Evolutionary conservation across 495 filamentous ascomycete species (phyloP).

Genomic region (Xylaria longipes): DNA sequence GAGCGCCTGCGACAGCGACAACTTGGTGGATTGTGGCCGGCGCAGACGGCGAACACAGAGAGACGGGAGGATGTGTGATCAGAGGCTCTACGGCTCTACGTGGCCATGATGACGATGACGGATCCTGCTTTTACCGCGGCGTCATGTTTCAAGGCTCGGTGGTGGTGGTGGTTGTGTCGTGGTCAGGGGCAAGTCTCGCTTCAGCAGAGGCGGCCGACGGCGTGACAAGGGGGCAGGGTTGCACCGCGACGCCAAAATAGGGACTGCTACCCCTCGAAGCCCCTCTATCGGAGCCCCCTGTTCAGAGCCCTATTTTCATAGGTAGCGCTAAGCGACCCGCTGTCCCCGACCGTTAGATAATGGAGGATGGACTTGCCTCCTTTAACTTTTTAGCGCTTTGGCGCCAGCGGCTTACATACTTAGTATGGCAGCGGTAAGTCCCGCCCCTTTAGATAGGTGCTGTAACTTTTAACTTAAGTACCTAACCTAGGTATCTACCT

Average conservation of each 20-base stretch:
- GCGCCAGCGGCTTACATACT: not conserved
- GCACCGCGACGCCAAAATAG: not conserved
- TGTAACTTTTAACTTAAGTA: not conserved
- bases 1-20: not conserved
- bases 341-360: not conserved
- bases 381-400: not conserved
- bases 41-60: not conserved
- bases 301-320: not conserved
- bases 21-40: not conserved
- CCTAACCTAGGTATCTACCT: too few relatives aligned
- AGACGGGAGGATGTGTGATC: not conserved
- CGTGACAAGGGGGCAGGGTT: not conserved
- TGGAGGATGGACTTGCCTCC: not conserved
- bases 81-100: not conserved
- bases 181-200: slow-evolving; percentile 3
- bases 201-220: not conserved
- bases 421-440: not conserved
- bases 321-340: not conserved
- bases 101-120: slow-evolving; percentile 8
- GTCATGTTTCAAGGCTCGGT: slow-evolving; percentile 13
- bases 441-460: not conserved
- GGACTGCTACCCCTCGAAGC: not conserved
- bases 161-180: too few relatives aligned
- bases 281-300: not conserved
- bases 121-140: not conserved